Evolutionary conservation across 768 basidiomycete species (phyloP).

Genomic region (Trametes coccinea): DNA sequence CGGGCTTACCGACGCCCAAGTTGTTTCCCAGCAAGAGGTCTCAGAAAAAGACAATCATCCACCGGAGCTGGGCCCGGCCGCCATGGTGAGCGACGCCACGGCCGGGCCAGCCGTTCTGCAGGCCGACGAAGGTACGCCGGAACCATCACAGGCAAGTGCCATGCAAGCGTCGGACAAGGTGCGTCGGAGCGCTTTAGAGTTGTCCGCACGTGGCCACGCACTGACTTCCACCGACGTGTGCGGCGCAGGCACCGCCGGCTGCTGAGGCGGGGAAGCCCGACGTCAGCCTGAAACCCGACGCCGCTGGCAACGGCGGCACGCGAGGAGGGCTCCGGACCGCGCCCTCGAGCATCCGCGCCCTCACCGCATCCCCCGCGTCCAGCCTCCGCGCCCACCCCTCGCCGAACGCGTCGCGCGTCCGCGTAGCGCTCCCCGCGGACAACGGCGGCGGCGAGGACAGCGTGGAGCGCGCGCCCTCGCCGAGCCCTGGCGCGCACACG

Average conservation of each 20-base stretch:
- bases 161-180: neutral
- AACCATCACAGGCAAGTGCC: neutral
- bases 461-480: neutral
- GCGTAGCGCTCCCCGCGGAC: neutral
- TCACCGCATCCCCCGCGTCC: neutral
- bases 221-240: neutral
- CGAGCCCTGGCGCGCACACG: neutral
- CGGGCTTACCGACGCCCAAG: neutral
- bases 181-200: neutral
- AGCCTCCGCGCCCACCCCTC: neutral
- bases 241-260: neutral
- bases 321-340: neutral
- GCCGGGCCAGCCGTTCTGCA: neutral
- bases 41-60: neutral
- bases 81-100: conserved; percentile 17
- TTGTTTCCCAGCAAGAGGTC: neutral
- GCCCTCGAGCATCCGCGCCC: neutral
- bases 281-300: conserved; percentile 13
- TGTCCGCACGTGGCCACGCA: neutral
- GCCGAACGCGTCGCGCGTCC: neutral
- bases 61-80: conserved; percentile 15
- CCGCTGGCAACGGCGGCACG: neutral
- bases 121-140: neutral
- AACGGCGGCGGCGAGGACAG: neutral
- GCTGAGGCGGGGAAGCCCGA: neutral